Evolutionary conservation across 345 rosid species (phyloP), one percentile per base, ranked within the genome.

Genomic region (Euphorbia pulcherrima): DNA sequence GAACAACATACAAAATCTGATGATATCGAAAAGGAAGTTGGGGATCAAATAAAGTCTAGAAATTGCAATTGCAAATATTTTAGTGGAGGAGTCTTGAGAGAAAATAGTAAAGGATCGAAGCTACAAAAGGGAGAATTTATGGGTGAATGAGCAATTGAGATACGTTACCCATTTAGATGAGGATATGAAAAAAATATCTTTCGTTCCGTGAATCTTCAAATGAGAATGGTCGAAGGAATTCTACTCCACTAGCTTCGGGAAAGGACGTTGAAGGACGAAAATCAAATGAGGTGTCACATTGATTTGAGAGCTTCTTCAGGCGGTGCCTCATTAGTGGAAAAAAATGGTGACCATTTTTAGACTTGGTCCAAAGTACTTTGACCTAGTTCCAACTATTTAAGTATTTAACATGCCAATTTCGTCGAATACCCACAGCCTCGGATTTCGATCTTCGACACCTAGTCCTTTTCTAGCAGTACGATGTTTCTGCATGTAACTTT

Each of bases 1-100:
- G 75, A 79, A 54, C 79, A 72, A 60, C 47, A 57, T 13, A 44
- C 61, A 50, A 75, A 75, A 76, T 71, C 60, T 71, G 81, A 80
- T 67, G 53, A 37, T 47, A 1, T 17, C 20, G 74, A 75, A 40
- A 78, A 69, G 67, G 50, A 74, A 40, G 41, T 67, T 5, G 74
- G 77, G 44, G 65, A 78, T 62, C 64, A 79, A 26, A 76, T 74
- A 44, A 54, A 62, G 30, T 56, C 59, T 30, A 27, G 57, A 68
- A 73, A 65, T 62, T 68, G 74, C 35, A 75, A 70, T 67, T 68
- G n/a, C 72, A 26, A 72, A 60, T 30, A 57, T 12, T 62, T 65
- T 58, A 44, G 47, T 54, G 60, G 56, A 56, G 69, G 58, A 46
- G 71, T 47, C 61, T 67, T 75, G 23, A 79, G 72, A 71, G 67